Evolutionary conservation across 1,139 yeast species (phyloP).

Genomic region (Candida mesenterica): DNA sequence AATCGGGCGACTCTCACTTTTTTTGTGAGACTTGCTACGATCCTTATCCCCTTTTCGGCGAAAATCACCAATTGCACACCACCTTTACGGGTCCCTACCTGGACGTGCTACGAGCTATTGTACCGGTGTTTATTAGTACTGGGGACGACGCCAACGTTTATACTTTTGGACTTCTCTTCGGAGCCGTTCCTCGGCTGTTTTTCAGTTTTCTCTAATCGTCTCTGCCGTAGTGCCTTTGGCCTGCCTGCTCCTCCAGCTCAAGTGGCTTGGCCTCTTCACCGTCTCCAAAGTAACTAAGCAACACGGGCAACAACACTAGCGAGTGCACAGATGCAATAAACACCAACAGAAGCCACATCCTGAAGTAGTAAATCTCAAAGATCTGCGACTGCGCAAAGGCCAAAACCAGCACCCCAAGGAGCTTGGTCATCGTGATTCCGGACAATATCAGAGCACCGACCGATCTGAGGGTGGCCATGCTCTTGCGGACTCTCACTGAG

Average conservation of each 20-base stretch:
- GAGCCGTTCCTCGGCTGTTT: no score
- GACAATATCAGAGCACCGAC: constrained; percentile 88
- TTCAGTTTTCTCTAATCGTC: constrained; percentile 6
- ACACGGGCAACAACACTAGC: constrained; percentile 72
- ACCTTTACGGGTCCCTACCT: no score
- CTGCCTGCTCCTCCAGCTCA: not conserved
- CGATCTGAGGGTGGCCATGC: constrained; percentile 49
- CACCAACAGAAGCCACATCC: constrained; percentile 92
- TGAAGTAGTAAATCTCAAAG: constrained; percentile 85
- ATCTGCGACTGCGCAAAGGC: constrained; percentile 86
- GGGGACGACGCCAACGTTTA: no score
- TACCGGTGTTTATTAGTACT: no score
- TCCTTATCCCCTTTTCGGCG: no score
- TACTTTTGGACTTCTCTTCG: no score
- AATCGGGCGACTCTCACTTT: no score
- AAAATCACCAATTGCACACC: no score
- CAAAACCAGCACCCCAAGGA: constrained; percentile 81
- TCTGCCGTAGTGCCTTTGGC: constrained; percentile 3
- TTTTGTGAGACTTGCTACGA: no score
- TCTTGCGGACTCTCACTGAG: constrained; percentile 15
- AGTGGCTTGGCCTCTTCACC: constrained; percentile 1
- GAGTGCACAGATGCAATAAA: constrained; percentile 77
- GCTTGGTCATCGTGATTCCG: constrained; percentile 86
- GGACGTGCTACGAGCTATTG: no score
- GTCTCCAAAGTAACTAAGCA: constrained; percentile 46